These are phyloP conservation scores for Saccharomycopsis hybrid DNA, from an alignment of 1,139 yeast genomes.

Conservation along the genomic window DNA sequence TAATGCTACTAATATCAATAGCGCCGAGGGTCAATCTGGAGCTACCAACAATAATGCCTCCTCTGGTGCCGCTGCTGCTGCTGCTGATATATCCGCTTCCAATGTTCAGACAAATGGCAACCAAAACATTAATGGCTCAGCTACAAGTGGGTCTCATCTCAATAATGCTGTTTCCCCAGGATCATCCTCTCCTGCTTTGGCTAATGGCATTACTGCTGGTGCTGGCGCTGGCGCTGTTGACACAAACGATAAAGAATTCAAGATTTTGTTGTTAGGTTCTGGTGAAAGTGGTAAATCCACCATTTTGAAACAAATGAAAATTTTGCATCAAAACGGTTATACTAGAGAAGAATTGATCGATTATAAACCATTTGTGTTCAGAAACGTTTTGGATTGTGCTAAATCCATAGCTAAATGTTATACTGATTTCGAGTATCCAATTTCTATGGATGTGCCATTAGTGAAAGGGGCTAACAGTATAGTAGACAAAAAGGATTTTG, in stretches of 20 bases:
- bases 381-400: constrained; percentile 62
- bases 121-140: not conserved
- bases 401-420: constrained; percentile 50
- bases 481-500: constrained; percentile 25
- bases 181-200: not conserved
- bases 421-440: constrained; percentile 38
- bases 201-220: not conserved
- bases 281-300: constrained; percentile 98
- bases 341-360: constrained; percentile 64
- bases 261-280: constrained; percentile 69
- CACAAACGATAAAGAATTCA: constrained; percentile 18
- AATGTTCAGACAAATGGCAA: not conserved
- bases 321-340: constrained; percentile 84
- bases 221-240: not conserved
- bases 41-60: not conserved
- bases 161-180: not conserved
- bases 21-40: too few species aligned
- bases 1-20: too few species aligned
- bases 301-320: constrained; percentile 84
- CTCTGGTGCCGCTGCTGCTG: not conserved
- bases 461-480: constrained; percentile 30
- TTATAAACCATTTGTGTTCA: constrained; percentile 63
- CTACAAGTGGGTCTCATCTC: not conserved
- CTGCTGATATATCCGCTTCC: not conserved
- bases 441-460: constrained; percentile 29